Base-by-base conservation (phyloP, 106 monocot species). In the Platanthera zijinensis region DNA sequence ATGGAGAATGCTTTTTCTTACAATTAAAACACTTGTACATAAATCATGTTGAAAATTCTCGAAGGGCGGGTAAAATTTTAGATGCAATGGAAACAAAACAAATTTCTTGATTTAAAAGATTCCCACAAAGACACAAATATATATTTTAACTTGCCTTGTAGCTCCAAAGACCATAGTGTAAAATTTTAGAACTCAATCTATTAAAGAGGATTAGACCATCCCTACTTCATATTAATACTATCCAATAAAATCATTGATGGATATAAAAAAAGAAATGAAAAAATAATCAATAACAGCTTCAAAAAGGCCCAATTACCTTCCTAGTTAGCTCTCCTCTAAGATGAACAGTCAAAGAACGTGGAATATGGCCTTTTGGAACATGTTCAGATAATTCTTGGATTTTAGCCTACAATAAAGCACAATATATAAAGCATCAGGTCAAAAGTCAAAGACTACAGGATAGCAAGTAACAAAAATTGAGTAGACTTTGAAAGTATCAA, bases 361-460 rank as follows among this genome's bases (percentile, higher is more conserved):
- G 97, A 86, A 97, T 97, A 52, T 97, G 97, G 19, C 97, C 97
- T 78, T 97, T 97, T 47, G 97, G 97, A 45, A 97, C 97, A 88
- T 97, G 97, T 78, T 97, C 97, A 70, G 97, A 86, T 90, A 97
- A 83, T 76, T 97, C 97, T 82, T 97, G 97, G 47, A 97, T 84
- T 83, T 89, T 97, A 45, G 94, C 97, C 97, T 97, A 64, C 67
- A 88, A 21, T 5, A 57, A 69, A 64, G 15, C 17, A 77, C 39
- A 30, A 25, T 13, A 56, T 4, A 57, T 13, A 32, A 57, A 21
- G 45, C 25, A n/a, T 22, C 66, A 77, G 7, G 28, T 30, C 10
- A 14, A 66, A 30, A 51, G 25, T 28, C 21, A 67, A 52, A 51
- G 21, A 63, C 14, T 67, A 25, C 0, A 47, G n/a, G 70, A 70